These are phyloP conservation scores for Eucalyptus polyanthemos DNA, from an alignment of 345 rosid species.

Conservation along the genomic window DNA sequence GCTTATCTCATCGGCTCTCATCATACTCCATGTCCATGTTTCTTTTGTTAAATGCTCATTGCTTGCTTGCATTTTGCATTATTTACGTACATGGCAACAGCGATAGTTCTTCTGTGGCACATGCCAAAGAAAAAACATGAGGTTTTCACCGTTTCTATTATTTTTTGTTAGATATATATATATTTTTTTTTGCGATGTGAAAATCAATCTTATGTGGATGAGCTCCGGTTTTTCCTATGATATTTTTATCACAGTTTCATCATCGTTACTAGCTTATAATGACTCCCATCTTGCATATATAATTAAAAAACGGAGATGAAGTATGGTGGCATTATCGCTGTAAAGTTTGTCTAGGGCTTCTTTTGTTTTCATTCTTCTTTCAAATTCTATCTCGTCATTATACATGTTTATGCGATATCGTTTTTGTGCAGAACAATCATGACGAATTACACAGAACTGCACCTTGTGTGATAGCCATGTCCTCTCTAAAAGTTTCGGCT, in stretches of 20 bases:
- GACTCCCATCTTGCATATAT: background rate
- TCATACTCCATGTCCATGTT: background rate
- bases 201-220: background rate
- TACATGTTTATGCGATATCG: background rate
- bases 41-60: background rate
- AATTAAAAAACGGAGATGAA: background rate
- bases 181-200: background rate
- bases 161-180: background rate
- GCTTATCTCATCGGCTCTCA: background rate
- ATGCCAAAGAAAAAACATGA: background rate
- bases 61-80: background rate
- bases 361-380: background rate
- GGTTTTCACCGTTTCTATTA: background rate
- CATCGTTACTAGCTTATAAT: background rate
- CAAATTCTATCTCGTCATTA: background rate
- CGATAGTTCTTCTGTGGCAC: background rate
- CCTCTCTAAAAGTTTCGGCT: background rate
- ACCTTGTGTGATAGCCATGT: background rate
- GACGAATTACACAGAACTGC: background rate
- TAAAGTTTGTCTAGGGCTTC: background rate
- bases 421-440: background rate
- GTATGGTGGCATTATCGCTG: background rate
- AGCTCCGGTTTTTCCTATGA: background rate
- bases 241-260: background rate
- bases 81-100: background rate